Evolutionary conservation across 139 green algal genomes (phyloP).

Genomic region (Pycnococcus provasolii): DNA sequence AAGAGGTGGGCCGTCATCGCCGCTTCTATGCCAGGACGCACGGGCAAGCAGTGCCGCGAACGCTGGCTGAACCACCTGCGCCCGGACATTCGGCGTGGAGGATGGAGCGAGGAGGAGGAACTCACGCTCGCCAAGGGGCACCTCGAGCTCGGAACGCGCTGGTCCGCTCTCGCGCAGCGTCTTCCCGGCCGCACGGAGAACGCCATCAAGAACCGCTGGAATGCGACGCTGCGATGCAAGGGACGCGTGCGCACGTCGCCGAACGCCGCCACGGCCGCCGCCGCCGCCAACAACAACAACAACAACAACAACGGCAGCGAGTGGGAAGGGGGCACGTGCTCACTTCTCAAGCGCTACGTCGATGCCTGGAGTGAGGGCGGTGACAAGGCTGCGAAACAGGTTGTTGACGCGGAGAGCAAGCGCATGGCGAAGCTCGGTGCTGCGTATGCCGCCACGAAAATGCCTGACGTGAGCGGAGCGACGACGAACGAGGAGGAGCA

Average conservation of each 20-base stretch:
- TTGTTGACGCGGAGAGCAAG: no score
- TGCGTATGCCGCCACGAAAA: no score
- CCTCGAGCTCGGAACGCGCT: constrained; percentile 41
- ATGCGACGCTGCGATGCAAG: constrained; percentile 45
- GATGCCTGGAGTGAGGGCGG: no score
- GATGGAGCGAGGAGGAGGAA: constrained; percentile 36
- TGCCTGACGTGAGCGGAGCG: no score
- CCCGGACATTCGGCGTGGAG: constrained; percentile 35
- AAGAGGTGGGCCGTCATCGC: constrained; percentile 31
- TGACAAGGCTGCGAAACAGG: no score
- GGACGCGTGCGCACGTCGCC: no score
- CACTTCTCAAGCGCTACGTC: no score
- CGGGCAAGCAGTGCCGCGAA: constrained; percentile 44
- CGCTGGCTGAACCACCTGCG: constrained; percentile 51
- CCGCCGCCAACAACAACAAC: no score
- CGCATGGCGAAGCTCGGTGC: no score
- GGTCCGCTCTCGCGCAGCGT: constrained; percentile 48
- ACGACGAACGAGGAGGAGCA: no score
- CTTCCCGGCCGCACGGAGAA: constrained; percentile 67
- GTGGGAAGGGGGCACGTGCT: no score
- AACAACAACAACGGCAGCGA: not conserved
- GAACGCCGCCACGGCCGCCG: no score
- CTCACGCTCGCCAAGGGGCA: constrained; percentile 27
- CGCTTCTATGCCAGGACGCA: constrained; percentile 28
- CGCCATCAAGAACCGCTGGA: constrained; percentile 79